A percentile compares a stretch with the other conserved stretches of the same genome.
These are phyloP conservation scores for Maudiozyma bulderi DNA, from an alignment of 805 yeast species.

Conservation along the genomic window DNA sequence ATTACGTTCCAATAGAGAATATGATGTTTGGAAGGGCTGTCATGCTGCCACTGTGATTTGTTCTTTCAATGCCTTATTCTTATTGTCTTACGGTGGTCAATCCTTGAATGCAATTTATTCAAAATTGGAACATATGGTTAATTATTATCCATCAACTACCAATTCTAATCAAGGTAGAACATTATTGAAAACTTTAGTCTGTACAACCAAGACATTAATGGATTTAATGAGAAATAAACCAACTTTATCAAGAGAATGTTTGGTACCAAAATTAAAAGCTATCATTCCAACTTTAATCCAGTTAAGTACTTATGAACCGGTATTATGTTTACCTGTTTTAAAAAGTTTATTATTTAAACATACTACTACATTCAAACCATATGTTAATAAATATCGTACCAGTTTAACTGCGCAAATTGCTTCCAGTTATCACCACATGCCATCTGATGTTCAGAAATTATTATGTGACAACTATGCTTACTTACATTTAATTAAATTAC, in stretches of 20 bases:
- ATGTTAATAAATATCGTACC: constrained; percentile 50
- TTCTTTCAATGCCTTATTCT: constrained; percentile 27
- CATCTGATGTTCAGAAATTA: constrained; percentile 31
- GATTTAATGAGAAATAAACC: constrained; percentile 65
- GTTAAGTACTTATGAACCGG: constrained; percentile 31
- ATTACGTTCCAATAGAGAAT: constrained; percentile 36
- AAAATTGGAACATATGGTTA: constrained; percentile 22
- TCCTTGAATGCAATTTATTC: constrained; percentile 20
- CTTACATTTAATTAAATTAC: constrained; percentile 47
- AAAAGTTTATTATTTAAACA: constrained; percentile 42
- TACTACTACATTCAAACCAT: constrained; percentile 76
- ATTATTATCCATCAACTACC: constrained; percentile 13
- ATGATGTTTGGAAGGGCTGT: constrained; percentile 50
- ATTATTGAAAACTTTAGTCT: constrained; percentile 22
- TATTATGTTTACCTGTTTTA: constrained; percentile 32
- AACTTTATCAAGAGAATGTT: constrained; percentile 69
- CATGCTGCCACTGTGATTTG: constrained; percentile 40
- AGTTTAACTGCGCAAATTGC: constrained; percentile 33
- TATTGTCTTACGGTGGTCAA: constrained; percentile 27
- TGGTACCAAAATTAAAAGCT: constrained; percentile 67
- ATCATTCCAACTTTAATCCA: constrained; percentile 48
- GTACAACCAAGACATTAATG: constrained; percentile 25
- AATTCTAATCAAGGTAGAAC: constrained; percentile 16
- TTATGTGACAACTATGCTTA: constrained; percentile 45
- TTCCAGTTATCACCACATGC: constrained; percentile 32